Evolutionary conservation across 2,329 filamentous ascomycete genomes (phyloP), one percentile per base, ranked within the genome.

Genomic region (Cercospora nicotianae): DNA sequence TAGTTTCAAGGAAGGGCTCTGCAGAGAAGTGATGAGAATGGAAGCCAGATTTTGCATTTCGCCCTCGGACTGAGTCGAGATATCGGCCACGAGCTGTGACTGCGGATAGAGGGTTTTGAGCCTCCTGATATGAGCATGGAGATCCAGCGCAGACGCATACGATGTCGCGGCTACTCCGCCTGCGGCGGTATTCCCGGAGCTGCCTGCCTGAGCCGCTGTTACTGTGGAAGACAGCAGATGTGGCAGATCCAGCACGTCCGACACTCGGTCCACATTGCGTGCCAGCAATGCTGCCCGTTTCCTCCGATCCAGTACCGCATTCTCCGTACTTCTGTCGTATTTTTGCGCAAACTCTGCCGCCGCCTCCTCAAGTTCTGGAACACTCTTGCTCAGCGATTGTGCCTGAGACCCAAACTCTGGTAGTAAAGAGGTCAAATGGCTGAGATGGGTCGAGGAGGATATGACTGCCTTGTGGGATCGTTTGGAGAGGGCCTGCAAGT

Each of bases 121-220:
- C 7, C 95, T 88, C 73, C 92, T 92, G 77, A 97, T 95, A 78
- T 98, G 95, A n/a, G 92, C 90, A 77, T 96, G 91, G 2, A 99
- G 85, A 79, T 99, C 95, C 36, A 99, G 84, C 0, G 94, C 94
- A 0, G 93, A 92, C 2, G 93, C 90, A 82, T 97, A 96, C 73
- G 93, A 96, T 16, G 75, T 76, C 12, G 72, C 65, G 3, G 71
- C 67, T 62, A 39, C 39, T 55, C 73, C 87, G 9, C 83, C 86
- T 23, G 79, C 78, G 5, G 87, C 84, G 1, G 81, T 71, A 5
- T 79, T 77, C 13, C 79, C 79, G 3, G 88, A 84, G 3, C 80
- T 72, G 2, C 80, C 77, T 31, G 71, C 70, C 42, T 77, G 77
- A n/a, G 81, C 81, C n/a, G 84, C 80, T 28, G 84, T 84, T 66